Percentiles rank a stretch among this genome's conserved stretches.
Evolutionary conservation across 495 filamentous ascomycete genomes (phyloP).

Genomic region (Xylaria sp.): DNA sequence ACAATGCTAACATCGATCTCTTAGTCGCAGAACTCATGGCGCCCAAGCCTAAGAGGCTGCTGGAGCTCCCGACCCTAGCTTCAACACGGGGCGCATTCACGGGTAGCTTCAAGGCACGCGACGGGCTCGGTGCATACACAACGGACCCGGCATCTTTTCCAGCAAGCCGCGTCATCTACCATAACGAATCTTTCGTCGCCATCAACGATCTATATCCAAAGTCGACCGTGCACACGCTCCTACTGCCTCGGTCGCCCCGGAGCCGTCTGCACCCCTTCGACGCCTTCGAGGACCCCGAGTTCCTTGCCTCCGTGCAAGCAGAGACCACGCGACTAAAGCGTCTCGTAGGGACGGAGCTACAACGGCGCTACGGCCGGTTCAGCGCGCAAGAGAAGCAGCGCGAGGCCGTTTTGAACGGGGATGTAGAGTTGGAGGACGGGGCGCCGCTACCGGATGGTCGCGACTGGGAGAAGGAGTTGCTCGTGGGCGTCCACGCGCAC

Average conservation of each 20-base stretch:
- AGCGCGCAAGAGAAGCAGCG: conserved; percentile 67
- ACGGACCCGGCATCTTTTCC: conserved; percentile 68
- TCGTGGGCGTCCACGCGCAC: conserved; percentile 79
- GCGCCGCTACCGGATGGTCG: conserved; percentile 70
- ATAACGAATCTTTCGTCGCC: conserved; percentile 74
- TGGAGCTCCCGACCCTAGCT: conserved; percentile 28
- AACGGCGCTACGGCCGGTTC: conserved; percentile 68
- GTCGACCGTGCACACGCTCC: conserved; percentile 80
- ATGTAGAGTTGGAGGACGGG: conserved; percentile 47
- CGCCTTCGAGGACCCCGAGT: conserved; percentile 73
- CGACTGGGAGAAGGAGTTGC: conserved; percentile 80
- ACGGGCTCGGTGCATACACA: conserved; percentile 76
- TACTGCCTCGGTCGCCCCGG: conserved; percentile 78
- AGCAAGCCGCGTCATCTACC: conserved; percentile 66
- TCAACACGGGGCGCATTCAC: conserved; percentile 27
- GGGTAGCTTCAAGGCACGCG: conserved; percentile 54
- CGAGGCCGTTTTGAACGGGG: conserved; percentile 63
- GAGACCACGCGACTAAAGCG: conserved; percentile 67
- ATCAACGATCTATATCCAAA: conserved; percentile 90
- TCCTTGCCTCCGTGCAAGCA: conserved; percentile 67
- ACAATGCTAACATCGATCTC: conserved; percentile 8
- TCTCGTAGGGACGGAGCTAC: conserved; percentile 77
- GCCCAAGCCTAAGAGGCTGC: conserved; percentile 52
- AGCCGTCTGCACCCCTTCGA: conserved; percentile 75
- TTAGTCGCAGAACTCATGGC: conserved; percentile 73